Evolutionary conservation across 495 filamentous ascomycete genomes (phyloP).

Genomic region (Aspergillus haitiensis): DNA sequence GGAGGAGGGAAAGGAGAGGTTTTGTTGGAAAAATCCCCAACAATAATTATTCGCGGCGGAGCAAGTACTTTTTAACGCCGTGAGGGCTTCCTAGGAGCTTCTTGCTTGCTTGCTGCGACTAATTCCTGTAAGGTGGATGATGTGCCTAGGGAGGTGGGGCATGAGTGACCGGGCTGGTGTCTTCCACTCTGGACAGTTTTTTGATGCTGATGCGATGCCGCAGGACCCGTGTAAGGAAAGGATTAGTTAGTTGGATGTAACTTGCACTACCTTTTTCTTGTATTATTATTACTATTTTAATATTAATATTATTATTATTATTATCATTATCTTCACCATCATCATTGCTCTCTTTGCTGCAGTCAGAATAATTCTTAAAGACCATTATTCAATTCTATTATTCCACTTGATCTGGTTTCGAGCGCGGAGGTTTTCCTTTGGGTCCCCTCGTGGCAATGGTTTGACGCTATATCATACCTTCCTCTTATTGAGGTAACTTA

Average conservation of each 20-base stretch:
- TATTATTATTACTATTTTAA: neutral
- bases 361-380: neutral
- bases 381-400: slow-evolving; percentile 2
- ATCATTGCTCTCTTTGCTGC: neutral
- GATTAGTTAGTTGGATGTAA: neutral
- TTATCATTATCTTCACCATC: neutral
- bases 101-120: slow-evolving; percentile 19
- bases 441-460: neutral
- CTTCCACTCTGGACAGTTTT: slow-evolving; percentile 10
- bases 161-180: slow-evolving; percentile 17
- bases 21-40: slow-evolving; percentile 32
- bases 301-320: neutral
- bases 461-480: neutral
- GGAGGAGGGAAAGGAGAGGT: slow-evolving; percentile 9
- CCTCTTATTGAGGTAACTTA: too few species aligned
- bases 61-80: slow-evolving; percentile 42
- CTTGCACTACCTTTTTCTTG: neutral
- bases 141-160: slow-evolving; percentile 16
- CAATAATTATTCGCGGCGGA: slow-evolving; percentile 41
- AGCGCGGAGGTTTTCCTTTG: neutral
- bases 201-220: slow-evolving; percentile 17
- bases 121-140: slow-evolving; percentile 16
- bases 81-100: slow-evolving; percentile 22
- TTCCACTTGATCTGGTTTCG: neutral
- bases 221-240: slow-evolving; percentile 8